These are phyloP conservation scores for Niveomyces coronatus DNA, from an alignment of 2,329 filamentous ascomycete species.

Conservation along the genomic window DNA sequence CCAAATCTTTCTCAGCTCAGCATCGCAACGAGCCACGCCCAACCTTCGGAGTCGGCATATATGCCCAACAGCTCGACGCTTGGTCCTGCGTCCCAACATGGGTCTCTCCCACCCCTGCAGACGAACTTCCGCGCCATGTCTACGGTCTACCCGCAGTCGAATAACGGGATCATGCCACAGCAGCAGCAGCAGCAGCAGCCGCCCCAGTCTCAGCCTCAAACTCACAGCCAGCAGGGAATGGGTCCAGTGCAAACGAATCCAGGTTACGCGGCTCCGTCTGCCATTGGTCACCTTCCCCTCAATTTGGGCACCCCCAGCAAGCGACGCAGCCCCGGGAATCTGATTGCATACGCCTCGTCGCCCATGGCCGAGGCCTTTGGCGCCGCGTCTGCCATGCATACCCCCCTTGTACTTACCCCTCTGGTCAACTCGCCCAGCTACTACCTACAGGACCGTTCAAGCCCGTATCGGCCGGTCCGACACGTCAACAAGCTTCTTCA, in stretches of 20 bases:
- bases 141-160: constrained; percentile 56
- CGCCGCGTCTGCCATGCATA: constrained; percentile 41
- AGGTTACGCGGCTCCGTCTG: constrained; percentile 10
- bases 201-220: constrained; percentile 1
- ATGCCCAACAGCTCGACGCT: constrained; percentile 7
- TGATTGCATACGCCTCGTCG: constrained; percentile 48
- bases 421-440: constrained; percentile 75
- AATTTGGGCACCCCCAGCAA: constrained; percentile 43
- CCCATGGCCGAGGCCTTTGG: constrained; percentile 54
- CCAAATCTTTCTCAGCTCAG: constrained; percentile 64
- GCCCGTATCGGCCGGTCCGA: constrained; percentile 85
- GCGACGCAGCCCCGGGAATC: constrained; percentile 39
- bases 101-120: constrained; percentile 54
- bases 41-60: constrained; percentile 14
- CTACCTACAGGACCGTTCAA: constrained; percentile 79
- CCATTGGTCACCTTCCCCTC: constrained; percentile 13
- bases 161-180: constrained; percentile 29
- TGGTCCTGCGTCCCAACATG: constrained; percentile 20
- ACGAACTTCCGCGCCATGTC: constrained; percentile 62
- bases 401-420: constrained; percentile 49
- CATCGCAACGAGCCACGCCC: constrained; percentile 40
- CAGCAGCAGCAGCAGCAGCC: constrained; percentile 12
- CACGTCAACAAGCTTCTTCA: constrained; percentile 86
- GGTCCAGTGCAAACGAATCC: constrained; percentile 10
- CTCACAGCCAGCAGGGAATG: constrained; percentile 12